Percentiles rank a stretch among this genome's conserved stretches.
phyloP scores from a whole-genome alignment of 2,329 filamentous ascomycete genomes.

The Lachnellula subtilissima region DNA sequence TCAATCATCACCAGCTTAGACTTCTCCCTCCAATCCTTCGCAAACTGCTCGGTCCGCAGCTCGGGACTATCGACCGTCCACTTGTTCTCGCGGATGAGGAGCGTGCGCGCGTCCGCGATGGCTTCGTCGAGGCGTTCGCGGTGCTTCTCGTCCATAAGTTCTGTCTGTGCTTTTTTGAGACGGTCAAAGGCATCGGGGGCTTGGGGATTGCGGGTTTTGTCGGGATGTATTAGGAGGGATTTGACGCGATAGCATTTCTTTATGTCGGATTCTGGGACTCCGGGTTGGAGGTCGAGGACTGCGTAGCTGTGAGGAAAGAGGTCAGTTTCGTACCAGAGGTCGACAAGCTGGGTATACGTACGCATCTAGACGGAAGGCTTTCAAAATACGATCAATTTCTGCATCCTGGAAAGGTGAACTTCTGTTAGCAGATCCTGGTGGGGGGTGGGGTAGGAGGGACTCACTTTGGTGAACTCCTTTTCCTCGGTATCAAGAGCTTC shows the following conservation, averaged over 20 bases:
- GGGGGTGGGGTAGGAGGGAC: conserved; percentile 15
- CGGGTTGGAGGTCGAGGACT: conserved; percentile 90
- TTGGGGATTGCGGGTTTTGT: conserved; percentile 87
- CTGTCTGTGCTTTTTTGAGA: conserved; percentile 87
- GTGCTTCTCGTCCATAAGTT: conserved; percentile 90
- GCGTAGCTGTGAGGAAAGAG: conserved; percentile 60
- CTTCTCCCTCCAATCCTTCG: conserved; percentile 84
- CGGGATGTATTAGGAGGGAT: conserved; percentile 97
- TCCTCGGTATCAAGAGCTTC: conserved; percentile 77
- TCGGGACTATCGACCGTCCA: conserved; percentile 87
- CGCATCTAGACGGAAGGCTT: conserved; percentile 78
- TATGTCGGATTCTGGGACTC: conserved; percentile 93
- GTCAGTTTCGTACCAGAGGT: conserved; percentile 4
- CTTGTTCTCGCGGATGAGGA: conserved; percentile 90
- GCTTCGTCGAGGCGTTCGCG: conserved; percentile 84
- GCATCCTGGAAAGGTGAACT: conserved; percentile 60
- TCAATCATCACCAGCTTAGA: conserved; percentile 85
- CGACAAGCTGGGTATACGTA: conserved; percentile 34
- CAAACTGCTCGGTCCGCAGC: conserved; percentile 77
- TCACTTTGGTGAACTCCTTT: conserved; percentile 85
- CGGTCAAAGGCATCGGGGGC: conserved; percentile 96
- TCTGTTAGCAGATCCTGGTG: neutral
- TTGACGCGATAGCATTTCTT: conserved; percentile 92
- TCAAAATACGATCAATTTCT: conserved; percentile 91
- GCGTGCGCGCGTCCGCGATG: conserved; percentile 91